phyloP scores from a whole-genome alignment of 345 rosid species.

The Lagerstroemia speciosa region DNA sequence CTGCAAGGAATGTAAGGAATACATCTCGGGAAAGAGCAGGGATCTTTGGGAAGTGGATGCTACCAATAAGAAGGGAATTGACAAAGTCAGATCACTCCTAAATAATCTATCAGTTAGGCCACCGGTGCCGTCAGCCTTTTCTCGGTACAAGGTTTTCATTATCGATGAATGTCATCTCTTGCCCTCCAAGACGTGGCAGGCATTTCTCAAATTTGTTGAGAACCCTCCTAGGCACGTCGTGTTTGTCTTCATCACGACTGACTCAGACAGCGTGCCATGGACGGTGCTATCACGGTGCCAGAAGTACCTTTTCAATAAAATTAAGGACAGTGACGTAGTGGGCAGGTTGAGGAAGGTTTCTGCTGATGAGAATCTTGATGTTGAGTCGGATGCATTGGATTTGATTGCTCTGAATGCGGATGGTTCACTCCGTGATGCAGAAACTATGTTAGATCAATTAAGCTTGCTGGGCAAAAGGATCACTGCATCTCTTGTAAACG shows the following conservation, averaged over 20 bases:
- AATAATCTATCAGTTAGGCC: conserved; percentile 43
- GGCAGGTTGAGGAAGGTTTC: conserved; percentile 60
- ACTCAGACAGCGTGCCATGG: conserved; percentile 86
- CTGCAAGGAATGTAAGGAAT: conserved; percentile 69
- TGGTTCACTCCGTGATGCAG: conserved; percentile 98
- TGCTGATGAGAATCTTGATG: conserved; percentile 69
- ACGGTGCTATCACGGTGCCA: conserved; percentile 93
- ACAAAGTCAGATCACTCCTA: conserved; percentile 52
- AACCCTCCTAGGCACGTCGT: conserved; percentile 62
- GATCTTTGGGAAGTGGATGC: conserved; percentile 79
- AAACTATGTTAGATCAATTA: conserved; percentile 93
- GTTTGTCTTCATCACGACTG: conserved; percentile 83
- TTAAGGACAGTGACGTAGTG: conserved; percentile 73
- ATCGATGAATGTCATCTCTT: conserved; percentile 88
- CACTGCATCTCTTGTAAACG: conserved; percentile 74
- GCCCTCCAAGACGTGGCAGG: conserved; percentile 81
- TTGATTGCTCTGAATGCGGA: conserved; percentile 87
- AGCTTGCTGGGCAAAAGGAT: conserved; percentile 88
- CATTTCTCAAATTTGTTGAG: conserved; percentile 87
- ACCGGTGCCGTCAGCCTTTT: conserved; percentile 25
- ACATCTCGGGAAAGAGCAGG: conserved; percentile 56
- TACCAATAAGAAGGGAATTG: conserved; percentile 62
- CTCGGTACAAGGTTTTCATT: conserved; percentile 59
- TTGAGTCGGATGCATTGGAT: conserved; percentile 81
- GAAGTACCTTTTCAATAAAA: conserved; percentile 82